These are phyloP conservation scores for Ganoderma leucocontextum DNA, from an alignment of 1,284 basidiomycete genomes.

Conservation along the genomic window DNA sequence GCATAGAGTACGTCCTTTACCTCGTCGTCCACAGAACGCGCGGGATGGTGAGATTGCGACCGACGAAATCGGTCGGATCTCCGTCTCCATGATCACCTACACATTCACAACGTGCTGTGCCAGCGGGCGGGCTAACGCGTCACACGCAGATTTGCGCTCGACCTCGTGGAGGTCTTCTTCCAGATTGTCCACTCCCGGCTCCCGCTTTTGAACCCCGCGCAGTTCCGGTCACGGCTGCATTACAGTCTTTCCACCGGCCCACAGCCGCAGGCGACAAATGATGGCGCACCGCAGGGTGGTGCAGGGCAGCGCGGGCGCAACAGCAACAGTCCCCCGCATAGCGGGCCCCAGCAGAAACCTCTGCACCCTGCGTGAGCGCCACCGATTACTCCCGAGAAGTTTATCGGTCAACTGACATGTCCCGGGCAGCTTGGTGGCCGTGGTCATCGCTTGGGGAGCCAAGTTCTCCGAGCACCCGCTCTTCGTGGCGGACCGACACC, in stretches of 20 bases:
- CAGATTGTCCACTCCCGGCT: slow-evolving; percentile 88
- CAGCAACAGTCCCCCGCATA: slow-evolving; percentile 29
- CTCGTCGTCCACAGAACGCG: slow-evolving; percentile 9
- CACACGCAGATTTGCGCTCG: slow-evolving; percentile 76
- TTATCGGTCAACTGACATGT: not conserved
- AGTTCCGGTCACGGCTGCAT: slow-evolving; percentile 75
- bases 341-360: slow-evolving; percentile 31
- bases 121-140: slow-evolving; percentile 23
- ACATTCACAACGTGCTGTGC: not conserved
- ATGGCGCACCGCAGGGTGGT: slow-evolving; percentile 24
- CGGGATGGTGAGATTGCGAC: not conserved
- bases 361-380: slow-evolving; percentile 37
- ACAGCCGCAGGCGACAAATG: slow-evolving; percentile 18
- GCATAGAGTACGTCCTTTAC: slow-evolving; percentile 72
- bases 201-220: slow-evolving; percentile 80
- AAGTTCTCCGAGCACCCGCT: slow-evolving; percentile 91
- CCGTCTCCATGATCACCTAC: not conserved
- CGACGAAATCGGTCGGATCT: not conserved
- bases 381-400: not conserved
- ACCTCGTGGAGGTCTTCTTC: slow-evolving; percentile 90
- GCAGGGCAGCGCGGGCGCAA: slow-evolving; percentile 26
- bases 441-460: slow-evolving; percentile 91
- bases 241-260: slow-evolving; percentile 52
- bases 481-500: slow-evolving; percentile 78
- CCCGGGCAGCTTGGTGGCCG: slow-evolving; percentile 64